phyloP scores from a whole-genome alignment of 352 stramenopile species.

The Pythium sukuiense region DNA sequence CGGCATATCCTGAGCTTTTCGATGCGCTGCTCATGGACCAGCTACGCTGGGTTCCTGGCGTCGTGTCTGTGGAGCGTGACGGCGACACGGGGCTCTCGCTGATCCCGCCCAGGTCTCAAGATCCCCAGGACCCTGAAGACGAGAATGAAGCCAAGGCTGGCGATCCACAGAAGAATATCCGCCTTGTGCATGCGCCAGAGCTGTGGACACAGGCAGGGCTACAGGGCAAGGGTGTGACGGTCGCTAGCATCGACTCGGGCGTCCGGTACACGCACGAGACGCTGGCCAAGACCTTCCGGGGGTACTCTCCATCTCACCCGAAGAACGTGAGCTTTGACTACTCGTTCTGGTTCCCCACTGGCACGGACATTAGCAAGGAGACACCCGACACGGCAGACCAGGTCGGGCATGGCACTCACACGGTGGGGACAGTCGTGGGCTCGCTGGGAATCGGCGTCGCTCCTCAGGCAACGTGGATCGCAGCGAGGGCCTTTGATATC shows the following conservation, averaged over 20 bases:
- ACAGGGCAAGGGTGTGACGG: conserved; percentile 39
- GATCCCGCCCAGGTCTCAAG: conserved; percentile 7
- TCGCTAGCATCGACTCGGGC: conserved; percentile 73
- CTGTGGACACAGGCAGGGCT: conserved; percentile 41
- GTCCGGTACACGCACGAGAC: conserved; percentile 70
- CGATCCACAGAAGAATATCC: conserved; percentile 42
- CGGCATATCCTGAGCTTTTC: neutral
- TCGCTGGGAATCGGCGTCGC: conserved; percentile 55
- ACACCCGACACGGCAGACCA: conserved; percentile 63
- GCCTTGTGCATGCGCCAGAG: conserved; percentile 47
- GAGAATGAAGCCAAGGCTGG: neutral
- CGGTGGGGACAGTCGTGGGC: conserved; percentile 59
- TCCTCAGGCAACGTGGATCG: conserved; percentile 65
- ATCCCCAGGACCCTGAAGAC: neutral
- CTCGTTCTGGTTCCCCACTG: conserved; percentile 61
- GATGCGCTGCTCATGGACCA: conserved; percentile 28
- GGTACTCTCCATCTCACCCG: conserved; percentile 4
- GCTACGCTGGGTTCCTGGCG: conserved; percentile 39
- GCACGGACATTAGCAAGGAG: conserved; percentile 52
- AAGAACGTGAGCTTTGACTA: conserved; percentile 58
- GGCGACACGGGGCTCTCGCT: conserved; percentile 13
- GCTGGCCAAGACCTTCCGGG: conserved; percentile 43
- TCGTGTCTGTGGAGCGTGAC: conserved; percentile 49
- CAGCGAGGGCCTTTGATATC: conserved; percentile 62
- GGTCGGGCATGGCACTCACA: conserved; percentile 74